These are phyloP conservation scores for Cercospora sp. DNA, from an alignment of 2,329 filamentous ascomycete species.

Conservation along the genomic window DNA sequence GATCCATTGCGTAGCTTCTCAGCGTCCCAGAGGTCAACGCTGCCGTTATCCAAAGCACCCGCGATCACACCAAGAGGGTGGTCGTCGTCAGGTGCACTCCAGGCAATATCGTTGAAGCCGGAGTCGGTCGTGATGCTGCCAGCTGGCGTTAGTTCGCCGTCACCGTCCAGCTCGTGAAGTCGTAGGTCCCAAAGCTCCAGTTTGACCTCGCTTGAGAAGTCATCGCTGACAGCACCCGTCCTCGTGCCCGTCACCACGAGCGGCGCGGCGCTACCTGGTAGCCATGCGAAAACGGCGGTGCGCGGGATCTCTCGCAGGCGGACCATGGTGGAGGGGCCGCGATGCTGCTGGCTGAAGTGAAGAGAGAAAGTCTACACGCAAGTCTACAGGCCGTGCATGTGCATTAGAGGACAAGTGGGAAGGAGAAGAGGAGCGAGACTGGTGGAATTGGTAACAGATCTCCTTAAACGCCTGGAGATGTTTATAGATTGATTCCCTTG, in stretches of 20 bases:
- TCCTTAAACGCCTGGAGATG: slow-evolving; percentile 10
- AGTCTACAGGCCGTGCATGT: slow-evolving; percentile 9
- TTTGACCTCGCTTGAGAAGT: slow-evolving; percentile 97
- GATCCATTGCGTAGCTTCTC: slow-evolving; percentile 57
- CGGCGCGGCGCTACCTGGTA: slow-evolving; percentile 73
- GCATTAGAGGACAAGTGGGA: slow-evolving; percentile 8
- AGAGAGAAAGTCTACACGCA: slow-evolving; percentile 6
- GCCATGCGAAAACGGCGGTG: slow-evolving; percentile 98
- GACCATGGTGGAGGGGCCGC: slow-evolving; percentile 66
- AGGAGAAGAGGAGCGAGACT: slow-evolving; percentile 2
- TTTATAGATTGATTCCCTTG: slow-evolving; percentile 4
- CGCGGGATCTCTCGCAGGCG: slow-evolving; percentile 93
- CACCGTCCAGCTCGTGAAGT: slow-evolving; percentile 72
- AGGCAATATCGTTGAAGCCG: slow-evolving; percentile 96
- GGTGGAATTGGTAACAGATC: not conserved
- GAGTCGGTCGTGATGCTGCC: slow-evolving; percentile 84
- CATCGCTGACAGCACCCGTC: slow-evolving; percentile 90
- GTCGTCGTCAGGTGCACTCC: slow-evolving; percentile 78
- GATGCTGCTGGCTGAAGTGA: not conserved
- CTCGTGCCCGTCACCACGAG: slow-evolving; percentile 90
- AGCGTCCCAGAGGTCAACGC: slow-evolving; percentile 91
- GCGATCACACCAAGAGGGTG: slow-evolving; percentile 87
- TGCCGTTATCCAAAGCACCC: slow-evolving; percentile 90
- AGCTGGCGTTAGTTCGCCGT: slow-evolving; percentile 80
- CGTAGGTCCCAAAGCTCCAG: slow-evolving; percentile 94